Percentiles rank a stretch among this genome's conserved stretches.
These are phyloP conservation scores for Vicia faba DNA, from an alignment of 306 rosid genomes.

Conservation along the genomic window DNA sequence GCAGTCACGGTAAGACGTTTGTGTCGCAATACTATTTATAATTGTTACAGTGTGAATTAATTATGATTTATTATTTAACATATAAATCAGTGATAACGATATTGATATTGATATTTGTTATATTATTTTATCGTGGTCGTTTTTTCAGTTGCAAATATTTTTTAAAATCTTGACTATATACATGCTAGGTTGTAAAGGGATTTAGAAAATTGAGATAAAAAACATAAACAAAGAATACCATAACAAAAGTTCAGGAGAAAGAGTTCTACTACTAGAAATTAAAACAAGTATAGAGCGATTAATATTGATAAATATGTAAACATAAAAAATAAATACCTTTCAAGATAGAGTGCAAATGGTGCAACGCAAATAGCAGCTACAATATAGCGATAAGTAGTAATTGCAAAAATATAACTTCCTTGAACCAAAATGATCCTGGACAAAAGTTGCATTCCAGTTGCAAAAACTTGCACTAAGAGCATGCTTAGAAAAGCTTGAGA, in stretches of 20 bases:
- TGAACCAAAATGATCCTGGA: constrained; percentile 48
- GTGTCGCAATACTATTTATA: too few species aligned
- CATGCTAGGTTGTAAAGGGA: too few species aligned
- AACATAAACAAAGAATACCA: too few species aligned
- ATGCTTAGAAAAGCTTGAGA: constrained; percentile 48
- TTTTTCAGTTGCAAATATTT: too few species aligned
- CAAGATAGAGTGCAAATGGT: constrained; percentile 66
- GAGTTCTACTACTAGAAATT: background rate
- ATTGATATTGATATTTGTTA: too few species aligned
- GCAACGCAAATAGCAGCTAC: constrained; percentile 68
- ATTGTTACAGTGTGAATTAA: too few species aligned
- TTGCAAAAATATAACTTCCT: constrained; percentile 62
- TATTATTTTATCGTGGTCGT: too few species aligned
- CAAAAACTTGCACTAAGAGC: constrained; percentile 54
- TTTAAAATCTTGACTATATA: too few species aligned
- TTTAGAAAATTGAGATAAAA: too few species aligned
- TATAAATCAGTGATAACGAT: too few species aligned
- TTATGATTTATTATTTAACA: too few species aligned
- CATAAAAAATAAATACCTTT: constrained; percentile 42
- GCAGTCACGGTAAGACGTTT: too few species aligned
- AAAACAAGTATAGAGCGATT: background rate
- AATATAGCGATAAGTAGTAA: constrained; percentile 56
- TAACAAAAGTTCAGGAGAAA: background rate
- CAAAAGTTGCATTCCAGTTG: constrained; percentile 55
- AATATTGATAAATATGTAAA: background rate